These are phyloP conservation scores for Neoboletus brunneissimus DNA, from an alignment of 768 basidiomycete species.

Conservation along the genomic window DNA sequence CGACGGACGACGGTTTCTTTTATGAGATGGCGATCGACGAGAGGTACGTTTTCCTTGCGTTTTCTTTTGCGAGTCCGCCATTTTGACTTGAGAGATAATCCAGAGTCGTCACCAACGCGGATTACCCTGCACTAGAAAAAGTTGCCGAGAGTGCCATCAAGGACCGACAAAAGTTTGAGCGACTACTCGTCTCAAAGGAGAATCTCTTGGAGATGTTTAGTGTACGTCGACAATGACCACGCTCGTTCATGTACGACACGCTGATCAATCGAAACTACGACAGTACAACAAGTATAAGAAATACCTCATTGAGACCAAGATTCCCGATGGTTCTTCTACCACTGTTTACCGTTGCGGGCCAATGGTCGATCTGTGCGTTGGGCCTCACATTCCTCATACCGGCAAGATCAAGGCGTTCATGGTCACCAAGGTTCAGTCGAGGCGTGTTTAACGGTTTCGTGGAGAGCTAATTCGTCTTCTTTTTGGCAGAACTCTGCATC, in stretches of 20 bases:
- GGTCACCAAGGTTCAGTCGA: conserved; percentile 75
- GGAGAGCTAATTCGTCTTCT: background rate
- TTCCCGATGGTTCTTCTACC: conserved; percentile 93
- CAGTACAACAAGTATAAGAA: conserved; percentile 99
- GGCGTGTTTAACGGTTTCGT: background rate
- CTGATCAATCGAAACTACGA: conserved; percentile 1
- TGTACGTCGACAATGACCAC: conserved; percentile 46
- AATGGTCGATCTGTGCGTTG: conserved; percentile 95
- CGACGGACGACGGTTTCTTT: conserved; percentile 98
- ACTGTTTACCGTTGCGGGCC: conserved; percentile 99
- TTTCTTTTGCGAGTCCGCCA: background rate
- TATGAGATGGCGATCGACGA: conserved; percentile 96
- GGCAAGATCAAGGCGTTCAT: conserved; percentile 97
- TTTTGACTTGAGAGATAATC: background rate
- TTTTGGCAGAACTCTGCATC: conserved; percentile 88
- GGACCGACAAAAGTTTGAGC: conserved; percentile 96
- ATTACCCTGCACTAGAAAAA: conserved; percentile 89
- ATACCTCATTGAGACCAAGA: conserved; percentile 91
- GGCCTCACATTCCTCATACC: conserved; percentile 97
- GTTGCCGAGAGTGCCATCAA: conserved; percentile 85
- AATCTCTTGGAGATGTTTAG: conserved; percentile 95
- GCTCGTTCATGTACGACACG: background rate
- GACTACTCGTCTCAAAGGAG: conserved; percentile 90
- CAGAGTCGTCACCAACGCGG: conserved; percentile 74
- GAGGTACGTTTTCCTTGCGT: conserved; percentile 40